phyloP scores from a whole-genome alignment of 2,329 filamentous ascomycete species.

The Xylaria sp. region DNA sequence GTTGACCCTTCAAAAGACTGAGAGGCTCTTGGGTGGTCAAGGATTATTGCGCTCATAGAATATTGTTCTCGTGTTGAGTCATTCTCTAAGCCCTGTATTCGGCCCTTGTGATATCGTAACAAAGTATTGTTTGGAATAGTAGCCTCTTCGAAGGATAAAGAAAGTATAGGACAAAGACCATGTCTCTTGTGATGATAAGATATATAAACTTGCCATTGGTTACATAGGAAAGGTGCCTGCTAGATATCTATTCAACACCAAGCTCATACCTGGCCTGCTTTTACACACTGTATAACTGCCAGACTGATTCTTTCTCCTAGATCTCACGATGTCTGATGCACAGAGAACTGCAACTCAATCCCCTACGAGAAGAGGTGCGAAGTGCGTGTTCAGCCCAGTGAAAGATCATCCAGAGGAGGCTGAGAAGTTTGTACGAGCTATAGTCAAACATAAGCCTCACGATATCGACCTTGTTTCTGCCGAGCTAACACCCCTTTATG shows the following conservation, averaged over 20 bases:
- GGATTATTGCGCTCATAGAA: too few species aligned
- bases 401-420: constrained; percentile 37
- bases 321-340: background rate
- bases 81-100: too few species aligned
- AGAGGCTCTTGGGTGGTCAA: too few species aligned
- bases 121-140: background rate
- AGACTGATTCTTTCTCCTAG: background rate
- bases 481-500: constrained; percentile 42
- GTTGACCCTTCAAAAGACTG: too few species aligned
- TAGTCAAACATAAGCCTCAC: constrained; percentile 37
- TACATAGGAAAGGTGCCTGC: too few species aligned
- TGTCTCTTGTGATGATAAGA: background rate
- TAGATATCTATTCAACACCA: background rate
- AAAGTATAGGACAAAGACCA: background rate
- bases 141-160: background rate
- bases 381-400: constrained; percentile 19
- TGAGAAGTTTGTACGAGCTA: constrained; percentile 30
- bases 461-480: constrained; percentile 38
- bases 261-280: background rate
- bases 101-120: too few species aligned
- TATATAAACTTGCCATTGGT: background rate
- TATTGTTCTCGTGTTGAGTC: too few species aligned
- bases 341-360: background rate
- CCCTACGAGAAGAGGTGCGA: background rate
- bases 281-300: background rate